Conservation (phyloP, 2,329 filamentous ascomycete species). For the Fusarium nodosum region DNA sequence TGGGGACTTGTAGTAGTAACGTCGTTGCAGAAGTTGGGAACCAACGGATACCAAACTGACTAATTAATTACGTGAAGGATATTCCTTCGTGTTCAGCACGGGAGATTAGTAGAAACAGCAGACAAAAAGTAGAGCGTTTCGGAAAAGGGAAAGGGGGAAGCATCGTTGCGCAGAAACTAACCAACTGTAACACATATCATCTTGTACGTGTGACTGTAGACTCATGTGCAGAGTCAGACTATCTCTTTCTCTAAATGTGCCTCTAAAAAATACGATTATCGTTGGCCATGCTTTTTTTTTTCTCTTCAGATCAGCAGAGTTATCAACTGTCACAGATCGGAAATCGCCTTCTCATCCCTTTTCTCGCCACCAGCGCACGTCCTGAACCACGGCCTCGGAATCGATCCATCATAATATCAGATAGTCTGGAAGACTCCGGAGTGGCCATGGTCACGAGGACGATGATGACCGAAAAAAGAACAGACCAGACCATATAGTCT, state of each 20-base stretch:
- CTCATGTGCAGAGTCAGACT: neutral
- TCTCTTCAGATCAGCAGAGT: constrained; percentile 13
- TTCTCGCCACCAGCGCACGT: constrained; percentile 11
- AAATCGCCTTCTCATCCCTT: neutral
- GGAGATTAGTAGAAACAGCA: neutral
- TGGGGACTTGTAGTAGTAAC: no score
- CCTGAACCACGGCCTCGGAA: constrained; percentile 26
- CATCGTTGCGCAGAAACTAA: neutral
- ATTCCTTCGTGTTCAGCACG: neutral
- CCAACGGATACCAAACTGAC: neutral
- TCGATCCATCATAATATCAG: constrained; percentile 28
- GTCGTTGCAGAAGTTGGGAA: neutral
- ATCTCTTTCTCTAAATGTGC: no score
- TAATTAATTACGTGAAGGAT: constrained; percentile 15
- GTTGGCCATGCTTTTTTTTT: neutral
- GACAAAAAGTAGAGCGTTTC: neutral
- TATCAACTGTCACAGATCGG: constrained; percentile 9
- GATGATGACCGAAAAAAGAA: no score
- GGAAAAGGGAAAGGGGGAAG: neutral
- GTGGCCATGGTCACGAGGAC: constrained; percentile 26
- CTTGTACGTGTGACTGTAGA: neutral
- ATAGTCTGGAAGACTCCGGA: constrained; percentile 3
- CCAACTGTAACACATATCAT: neutral
- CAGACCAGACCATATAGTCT: neutral
- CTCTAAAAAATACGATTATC: constrained; percentile 5